Percentiles rank a stretch among this genome's conserved stretches.
phyloP scores from a whole-genome alignment of 129 eudicot genomes.

The Flaveria trinervia region DNA sequence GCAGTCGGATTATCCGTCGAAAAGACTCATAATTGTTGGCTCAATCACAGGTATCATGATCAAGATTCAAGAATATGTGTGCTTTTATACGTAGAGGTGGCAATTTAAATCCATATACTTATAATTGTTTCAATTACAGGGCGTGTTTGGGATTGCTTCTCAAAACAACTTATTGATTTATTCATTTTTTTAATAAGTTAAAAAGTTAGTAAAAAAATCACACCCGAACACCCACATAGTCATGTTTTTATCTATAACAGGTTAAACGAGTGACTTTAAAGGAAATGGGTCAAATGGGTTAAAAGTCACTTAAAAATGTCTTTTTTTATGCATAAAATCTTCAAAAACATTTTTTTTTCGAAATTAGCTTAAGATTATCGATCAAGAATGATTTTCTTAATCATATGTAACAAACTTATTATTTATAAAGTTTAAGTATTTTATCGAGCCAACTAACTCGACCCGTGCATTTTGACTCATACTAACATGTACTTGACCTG shows the following conservation, averaged over 20 bases:
- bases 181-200: too few relatives aligned
- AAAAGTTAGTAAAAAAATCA: too few relatives aligned
- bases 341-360: too few relatives aligned
- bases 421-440: too few relatives aligned
- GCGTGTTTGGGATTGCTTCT: too few relatives aligned
- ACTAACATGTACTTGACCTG: too few relatives aligned
- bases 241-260: background rate
- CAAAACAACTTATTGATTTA: too few relatives aligned
- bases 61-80: background rate
- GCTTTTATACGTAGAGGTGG: background rate
- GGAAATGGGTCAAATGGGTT: background rate
- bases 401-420: background rate
- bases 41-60: constrained; percentile 58
- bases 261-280: background rate
- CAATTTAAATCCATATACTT: background rate
- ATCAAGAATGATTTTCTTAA: background rate
- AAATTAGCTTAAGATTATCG: too few relatives aligned
- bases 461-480: background rate
- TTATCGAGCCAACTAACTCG: too few relatives aligned
- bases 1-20: constrained; percentile 82
- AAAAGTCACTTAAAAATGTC: background rate
- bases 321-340: background rate
- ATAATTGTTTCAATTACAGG: background rate
- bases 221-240: too few relatives aligned
- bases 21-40: constrained; percentile 75